Conservation (phyloP, 129 eudicot species). For the Flaveria robusta region DNA sequence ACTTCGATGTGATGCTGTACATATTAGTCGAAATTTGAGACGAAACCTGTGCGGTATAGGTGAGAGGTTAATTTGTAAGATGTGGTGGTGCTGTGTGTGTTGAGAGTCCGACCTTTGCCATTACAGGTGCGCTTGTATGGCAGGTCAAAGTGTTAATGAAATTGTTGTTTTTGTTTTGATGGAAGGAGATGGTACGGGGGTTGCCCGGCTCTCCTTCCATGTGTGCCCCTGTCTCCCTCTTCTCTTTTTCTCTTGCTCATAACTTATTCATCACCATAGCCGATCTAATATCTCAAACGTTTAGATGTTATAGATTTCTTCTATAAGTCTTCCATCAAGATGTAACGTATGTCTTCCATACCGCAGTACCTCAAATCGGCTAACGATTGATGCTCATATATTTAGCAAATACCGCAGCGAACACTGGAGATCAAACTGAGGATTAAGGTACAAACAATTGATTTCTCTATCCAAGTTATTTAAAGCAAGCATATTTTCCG, state of each 20-base stretch:
- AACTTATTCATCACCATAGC: neutral
- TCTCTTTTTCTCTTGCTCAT: neutral
- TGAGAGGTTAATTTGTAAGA: constrained; percentile 35
- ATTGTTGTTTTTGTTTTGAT: constrained; percentile 37
- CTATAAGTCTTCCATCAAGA: neutral
- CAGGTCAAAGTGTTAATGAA: constrained; percentile 69
- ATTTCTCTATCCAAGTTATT: neutral
- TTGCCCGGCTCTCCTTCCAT: constrained; percentile 73
- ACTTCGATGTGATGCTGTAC: constrained; percentile 14
- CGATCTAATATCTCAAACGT: neutral
- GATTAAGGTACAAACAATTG: constrained; percentile 24
- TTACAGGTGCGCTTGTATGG: constrained; percentile 99
- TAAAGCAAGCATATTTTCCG: neutral
- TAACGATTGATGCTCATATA: neutral
- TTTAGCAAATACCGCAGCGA: neutral
- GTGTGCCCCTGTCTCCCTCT: constrained; percentile 31
- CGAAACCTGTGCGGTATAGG: neutral
- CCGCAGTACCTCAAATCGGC: constrained; percentile 7
- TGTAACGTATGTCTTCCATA: neutral
- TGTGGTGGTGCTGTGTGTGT: constrained; percentile 23
- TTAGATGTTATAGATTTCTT: neutral
- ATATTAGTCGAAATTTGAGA: constrained; percentile 16
- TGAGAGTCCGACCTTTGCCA: constrained; percentile 83
- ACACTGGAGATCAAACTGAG: constrained; percentile 16
- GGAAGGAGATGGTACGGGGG: constrained; percentile 86